Conservation (phyloP, 331 rosid genomes). For the Rosa hybrid region DNA sequence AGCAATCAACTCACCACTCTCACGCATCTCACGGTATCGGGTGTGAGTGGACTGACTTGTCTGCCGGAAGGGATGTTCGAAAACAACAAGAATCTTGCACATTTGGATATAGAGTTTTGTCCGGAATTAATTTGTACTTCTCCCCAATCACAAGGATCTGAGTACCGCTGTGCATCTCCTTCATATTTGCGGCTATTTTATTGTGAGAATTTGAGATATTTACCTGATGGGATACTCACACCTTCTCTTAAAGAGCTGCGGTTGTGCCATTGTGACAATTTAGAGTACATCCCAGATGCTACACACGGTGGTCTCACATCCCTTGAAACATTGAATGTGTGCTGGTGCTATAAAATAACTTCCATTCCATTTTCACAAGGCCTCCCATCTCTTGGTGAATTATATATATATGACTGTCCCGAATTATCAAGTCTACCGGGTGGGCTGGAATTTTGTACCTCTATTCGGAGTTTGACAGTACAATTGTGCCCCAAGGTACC, state of each 20-base stretch:
- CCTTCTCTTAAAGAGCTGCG: background rate
- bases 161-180: background rate
- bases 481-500: rapidly evolving
- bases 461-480: background rate
- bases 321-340: background rate
- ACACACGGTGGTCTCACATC: background rate
- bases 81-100: background rate
- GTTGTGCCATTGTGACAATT: rapidly evolving
- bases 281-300: background rate
- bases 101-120: background rate
- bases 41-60: background rate
- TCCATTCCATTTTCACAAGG: background rate
- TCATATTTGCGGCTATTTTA: too few relatives aligned
- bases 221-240: conserved; percentile 6
- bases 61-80: background rate
- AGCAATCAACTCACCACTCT: background rate
- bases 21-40: rapidly evolving
- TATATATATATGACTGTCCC: rapidly evolving
- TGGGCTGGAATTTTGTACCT: too few relatives aligned
- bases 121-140: background rate
- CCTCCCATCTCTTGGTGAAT: background rate
- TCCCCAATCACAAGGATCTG: background rate
- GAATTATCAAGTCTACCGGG: background rate
- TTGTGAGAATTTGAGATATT: background rate
- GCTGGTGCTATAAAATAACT: background rate